Conservation (phyloP, 2,329 filamentous ascomycete species). For the Nakataea oryzae region DNA sequence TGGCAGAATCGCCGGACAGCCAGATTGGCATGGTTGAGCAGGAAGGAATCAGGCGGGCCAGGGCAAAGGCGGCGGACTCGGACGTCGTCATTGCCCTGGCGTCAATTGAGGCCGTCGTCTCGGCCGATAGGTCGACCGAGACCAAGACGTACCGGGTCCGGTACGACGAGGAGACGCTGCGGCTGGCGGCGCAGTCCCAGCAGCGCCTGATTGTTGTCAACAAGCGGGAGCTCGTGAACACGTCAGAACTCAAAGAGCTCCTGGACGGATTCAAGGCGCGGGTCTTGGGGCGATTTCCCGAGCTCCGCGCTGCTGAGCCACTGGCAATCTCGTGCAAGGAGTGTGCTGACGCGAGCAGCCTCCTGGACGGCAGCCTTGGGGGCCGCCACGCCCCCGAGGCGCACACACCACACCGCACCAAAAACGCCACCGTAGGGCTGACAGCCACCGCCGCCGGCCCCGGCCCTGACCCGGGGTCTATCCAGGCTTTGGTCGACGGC, state of each 20-base stretch:
- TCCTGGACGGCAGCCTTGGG: neutral
- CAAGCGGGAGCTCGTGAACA: conserved; percentile 43
- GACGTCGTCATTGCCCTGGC: conserved; percentile 78
- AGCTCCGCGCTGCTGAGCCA: conserved; percentile 24
- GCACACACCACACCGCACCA: neutral
- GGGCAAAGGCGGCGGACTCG: conserved; percentile 68
- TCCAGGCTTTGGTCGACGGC: conserved; percentile 57
- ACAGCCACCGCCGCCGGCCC: neutral
- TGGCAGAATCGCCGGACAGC: neutral
- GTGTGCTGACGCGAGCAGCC: conserved; percentile 4
- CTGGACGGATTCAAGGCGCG: conserved; percentile 25
- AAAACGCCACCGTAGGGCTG: neutral
- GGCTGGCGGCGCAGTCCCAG: conserved; percentile 36
- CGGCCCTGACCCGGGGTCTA: conserved; percentile 50
- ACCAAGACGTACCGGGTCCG: conserved; percentile 28
- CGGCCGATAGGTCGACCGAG: conserved; percentile 8
- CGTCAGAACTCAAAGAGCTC: conserved; percentile 21
- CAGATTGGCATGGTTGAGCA: conserved; percentile 65
- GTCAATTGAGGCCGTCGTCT: conserved; percentile 53
- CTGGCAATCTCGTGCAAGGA: conserved; percentile 65
- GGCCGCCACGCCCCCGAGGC: neutral
- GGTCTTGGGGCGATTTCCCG: conserved; percentile 22
- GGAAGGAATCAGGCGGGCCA: conserved; percentile 84
- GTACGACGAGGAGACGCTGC: conserved; percentile 45
- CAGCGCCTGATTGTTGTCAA: conserved; percentile 48